A percentile compares a stretch with the other conserved stretches of the same genome.
Conservation (phyloP, 2,329 filamentous ascomycete species). For the Periglandula ipomoeae region DNA sequence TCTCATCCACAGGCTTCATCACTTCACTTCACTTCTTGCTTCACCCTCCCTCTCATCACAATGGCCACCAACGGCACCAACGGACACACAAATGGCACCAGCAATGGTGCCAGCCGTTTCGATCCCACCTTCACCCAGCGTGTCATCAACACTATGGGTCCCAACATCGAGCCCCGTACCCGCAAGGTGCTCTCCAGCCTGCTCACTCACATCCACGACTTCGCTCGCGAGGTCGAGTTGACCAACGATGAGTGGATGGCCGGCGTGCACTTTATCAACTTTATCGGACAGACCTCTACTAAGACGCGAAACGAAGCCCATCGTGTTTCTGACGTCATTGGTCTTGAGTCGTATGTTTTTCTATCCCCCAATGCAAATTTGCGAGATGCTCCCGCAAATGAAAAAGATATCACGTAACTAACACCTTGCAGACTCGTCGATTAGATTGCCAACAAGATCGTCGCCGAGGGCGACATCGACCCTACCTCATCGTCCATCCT, state of each 20-base stretch:
- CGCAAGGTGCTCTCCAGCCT: conserved; percentile 54
- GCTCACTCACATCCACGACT: conserved; percentile 69
- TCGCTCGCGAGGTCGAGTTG: conserved; percentile 67
- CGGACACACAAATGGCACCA: conserved; percentile 17
- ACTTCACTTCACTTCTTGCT: neutral
- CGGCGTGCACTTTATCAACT: conserved; percentile 67
- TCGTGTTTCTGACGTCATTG: conserved; percentile 63
- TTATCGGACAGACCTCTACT: conserved; percentile 59
- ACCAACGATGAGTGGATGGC: conserved; percentile 69
- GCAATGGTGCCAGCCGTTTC: conserved; percentile 35
- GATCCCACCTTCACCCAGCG: conserved; percentile 70
- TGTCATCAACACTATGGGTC: conserved; percentile 65
- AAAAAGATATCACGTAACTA: neutral
- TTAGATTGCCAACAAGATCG: conserved; percentile 56
- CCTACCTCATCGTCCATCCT: conserved; percentile 71
- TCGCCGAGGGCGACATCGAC: conserved; percentile 49
- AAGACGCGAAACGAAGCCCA: conserved; percentile 66
- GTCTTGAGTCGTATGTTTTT: conserved; percentile 56
- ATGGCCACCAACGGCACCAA: conserved; percentile 14
- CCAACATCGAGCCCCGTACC: conserved; percentile 56
- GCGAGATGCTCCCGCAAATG: neutral
- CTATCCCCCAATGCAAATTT: too few relatives aligned
- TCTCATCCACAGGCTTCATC: neutral
- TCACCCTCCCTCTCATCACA: neutral
- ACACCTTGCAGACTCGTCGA: conserved; percentile 35